Evolutionary conservation across 345 rosid species (phyloP), one percentile per base, ranked within the genome.

Genomic region (Stellera chamaejasme): DNA sequence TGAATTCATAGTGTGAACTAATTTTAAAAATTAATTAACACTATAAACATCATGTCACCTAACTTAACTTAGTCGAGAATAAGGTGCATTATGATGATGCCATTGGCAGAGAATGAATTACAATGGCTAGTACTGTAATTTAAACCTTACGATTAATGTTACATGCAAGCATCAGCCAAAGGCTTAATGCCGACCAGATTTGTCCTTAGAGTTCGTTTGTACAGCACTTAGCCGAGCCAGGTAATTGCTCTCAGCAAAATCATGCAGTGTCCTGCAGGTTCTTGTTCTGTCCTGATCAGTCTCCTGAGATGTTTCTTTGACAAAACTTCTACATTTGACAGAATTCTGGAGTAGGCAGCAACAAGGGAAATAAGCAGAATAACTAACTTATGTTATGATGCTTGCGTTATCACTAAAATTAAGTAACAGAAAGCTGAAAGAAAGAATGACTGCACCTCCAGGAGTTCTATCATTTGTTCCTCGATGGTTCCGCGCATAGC

Each of bases 401-500:
- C 23, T 19, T 19, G 23, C 23, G 23, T 19, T 19, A 19, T 19
- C 23, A 19, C 23, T 19, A 2, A 32, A 32, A 32, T 32, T 8
- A 32, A 32, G 39, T 5, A 32, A 8, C 39, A 32, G 39, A 32
- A 19, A 50, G 54, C 15, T 47, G 45, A 46, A 45, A 50, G 36
- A n/a, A 32, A 32, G 39, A 32, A 32, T 32, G 39, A 32, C 39
- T 32, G 45, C 57, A 93, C 97, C 90, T 80, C 78, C 49, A 93
- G 75, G 72, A 89, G 85, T 62, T 75, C 81, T 65, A 93, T 43
- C 99, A 93, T 89, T 73, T 82, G 96, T 72, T 89, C 85, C 72
- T 93, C 97, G 51, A 93, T 83, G 15, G 97, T 86, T 61, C 94
- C 89, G 56, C 73, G 72, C 99, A 92, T 89, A n/a, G 88, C 83